A percentile compares a stretch with the other conserved stretches of the same genome.
Evolutionary conservation across 192 early-diverging fungal species (phyloP).

Genomic region (Podila epigama): DNA sequence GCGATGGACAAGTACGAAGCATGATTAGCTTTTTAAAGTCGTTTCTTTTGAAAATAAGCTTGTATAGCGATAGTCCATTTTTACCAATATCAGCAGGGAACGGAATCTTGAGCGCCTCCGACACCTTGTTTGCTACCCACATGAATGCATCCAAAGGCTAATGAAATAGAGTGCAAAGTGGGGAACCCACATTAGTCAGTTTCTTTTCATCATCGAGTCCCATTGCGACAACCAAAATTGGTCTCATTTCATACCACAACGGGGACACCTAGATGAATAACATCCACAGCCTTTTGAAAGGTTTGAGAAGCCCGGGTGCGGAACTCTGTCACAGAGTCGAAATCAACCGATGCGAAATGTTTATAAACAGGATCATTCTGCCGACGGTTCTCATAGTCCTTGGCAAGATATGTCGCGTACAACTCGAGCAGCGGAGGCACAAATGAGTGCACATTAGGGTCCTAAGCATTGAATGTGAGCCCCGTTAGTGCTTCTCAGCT

Average conservation of each 20-base stretch:
- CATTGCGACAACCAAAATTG: background rate
- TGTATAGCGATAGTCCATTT: too few species aligned
- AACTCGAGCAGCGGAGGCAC: constrained; percentile 25
- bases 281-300: constrained; percentile 42
- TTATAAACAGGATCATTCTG: constrained; percentile 16
- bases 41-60: background rate
- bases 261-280: constrained; percentile 34
- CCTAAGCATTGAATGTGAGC: background rate
- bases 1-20: background rate
- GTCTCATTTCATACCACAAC: constrained; percentile 8
- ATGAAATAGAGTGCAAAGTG: too few species aligned
- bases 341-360: constrained; percentile 37
- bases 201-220: background rate
- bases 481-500: background rate
- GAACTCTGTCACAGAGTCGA: constrained; percentile 29
- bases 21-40: background rate
- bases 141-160: constrained; percentile 36
- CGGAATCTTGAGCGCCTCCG: constrained; percentile 3
- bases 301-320: constrained; percentile 2
- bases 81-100: background rate
- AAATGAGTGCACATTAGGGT: constrained; percentile 18
- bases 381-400: constrained; percentile 19
- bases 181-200: background rate
- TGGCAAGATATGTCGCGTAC: constrained; percentile 22
- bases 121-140: constrained; percentile 37